These are phyloP conservation scores for Coemansia sp. DNA, from an alignment of 192 early-diverging fungal species.

Conservation along the genomic window DNA sequence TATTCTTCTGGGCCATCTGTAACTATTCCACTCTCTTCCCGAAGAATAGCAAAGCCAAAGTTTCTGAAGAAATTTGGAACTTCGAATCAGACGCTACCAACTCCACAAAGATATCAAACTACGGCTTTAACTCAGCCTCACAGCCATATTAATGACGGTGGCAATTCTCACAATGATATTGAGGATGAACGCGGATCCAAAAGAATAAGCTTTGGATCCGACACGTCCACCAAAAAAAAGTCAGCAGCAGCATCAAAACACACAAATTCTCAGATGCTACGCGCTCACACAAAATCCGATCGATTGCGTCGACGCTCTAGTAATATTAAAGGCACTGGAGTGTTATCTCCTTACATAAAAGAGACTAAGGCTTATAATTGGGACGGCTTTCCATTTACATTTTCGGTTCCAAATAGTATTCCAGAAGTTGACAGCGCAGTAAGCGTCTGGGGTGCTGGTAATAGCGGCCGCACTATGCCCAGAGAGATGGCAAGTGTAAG, in stretches of 20 bases:
- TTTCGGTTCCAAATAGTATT: background rate
- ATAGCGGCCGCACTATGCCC: background rate
- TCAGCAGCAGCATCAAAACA: background rate
- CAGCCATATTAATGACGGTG: background rate
- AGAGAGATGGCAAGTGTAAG: background rate
- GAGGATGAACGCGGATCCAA: background rate
- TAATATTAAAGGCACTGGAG: background rate
- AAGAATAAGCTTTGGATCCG: background rate
- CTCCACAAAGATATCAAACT: background rate
- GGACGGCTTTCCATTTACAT: constrained; percentile 1
- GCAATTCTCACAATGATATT: background rate
- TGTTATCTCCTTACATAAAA: background rate
- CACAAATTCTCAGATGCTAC: background rate
- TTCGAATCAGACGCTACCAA: background rate
- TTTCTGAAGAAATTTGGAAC: background rate
- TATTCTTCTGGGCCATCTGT: too few relatives aligned
- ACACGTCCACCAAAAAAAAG: background rate
- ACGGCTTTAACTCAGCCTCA: background rate
- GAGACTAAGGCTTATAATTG: background rate
- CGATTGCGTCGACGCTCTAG: constrained; percentile 1
- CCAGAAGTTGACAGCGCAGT: background rate
- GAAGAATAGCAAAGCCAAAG: background rate
- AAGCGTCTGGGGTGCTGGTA: background rate
- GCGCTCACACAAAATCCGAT: background rate
- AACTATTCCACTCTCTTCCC: too few relatives aligned